Evolutionary conservation across 2,329 filamentous ascomycete genomes (phyloP).

Genomic region (Lasiodiplodia hormozganensis): DNA sequence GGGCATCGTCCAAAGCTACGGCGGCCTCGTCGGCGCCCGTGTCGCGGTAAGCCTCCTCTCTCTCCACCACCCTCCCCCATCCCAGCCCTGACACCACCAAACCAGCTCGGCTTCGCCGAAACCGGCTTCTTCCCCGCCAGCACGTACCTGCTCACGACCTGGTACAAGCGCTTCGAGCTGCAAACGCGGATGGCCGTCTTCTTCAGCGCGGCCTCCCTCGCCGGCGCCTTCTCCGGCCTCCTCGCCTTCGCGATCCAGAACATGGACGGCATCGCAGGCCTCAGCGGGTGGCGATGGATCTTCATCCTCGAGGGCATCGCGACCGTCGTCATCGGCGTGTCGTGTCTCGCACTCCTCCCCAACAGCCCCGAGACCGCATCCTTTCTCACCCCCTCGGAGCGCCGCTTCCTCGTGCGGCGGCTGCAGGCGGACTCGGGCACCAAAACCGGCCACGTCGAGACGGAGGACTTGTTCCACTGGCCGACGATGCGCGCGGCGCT

Average conservation of each 20-base stretch:
- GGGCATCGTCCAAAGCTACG: slow-evolving; percentile 55
- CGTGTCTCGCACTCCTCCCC: slow-evolving; percentile 59
- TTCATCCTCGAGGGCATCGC: slow-evolving; percentile 33
- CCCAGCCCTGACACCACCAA: background rate
- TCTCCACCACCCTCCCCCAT: background rate
- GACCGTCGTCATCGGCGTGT: slow-evolving; percentile 28
- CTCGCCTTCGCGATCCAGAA: slow-evolving; percentile 63
- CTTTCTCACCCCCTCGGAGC: slow-evolving; percentile 37
- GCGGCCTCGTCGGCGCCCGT: slow-evolving; percentile 56
- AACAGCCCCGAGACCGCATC: slow-evolving; percentile 57
- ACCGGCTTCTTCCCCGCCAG: slow-evolving; percentile 38
- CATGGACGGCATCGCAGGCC: slow-evolving; percentile 59
- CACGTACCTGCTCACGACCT: slow-evolving; percentile 64
- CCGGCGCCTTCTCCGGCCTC: slow-evolving; percentile 64
- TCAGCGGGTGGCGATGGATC: slow-evolving; percentile 40
- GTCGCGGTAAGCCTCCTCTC: slow-evolving; percentile 34
- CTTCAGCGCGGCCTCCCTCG: slow-evolving; percentile 60
- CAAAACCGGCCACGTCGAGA: slow-evolving; percentile 2
- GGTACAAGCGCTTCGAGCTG: slow-evolving; percentile 61
- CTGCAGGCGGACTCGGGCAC: slow-evolving; percentile 29
- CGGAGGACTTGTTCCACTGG: slow-evolving; percentile 14
- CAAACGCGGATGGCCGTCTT: slow-evolving; percentile 63
- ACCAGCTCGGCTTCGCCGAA: slow-evolving; percentile 42
- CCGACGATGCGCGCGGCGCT: slow-evolving; percentile 1
- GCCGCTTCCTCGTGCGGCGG: slow-evolving; percentile 38